Evolutionary conservation across 306 rosid species (phyloP).

Genomic region (Quercus suber): DNA sequence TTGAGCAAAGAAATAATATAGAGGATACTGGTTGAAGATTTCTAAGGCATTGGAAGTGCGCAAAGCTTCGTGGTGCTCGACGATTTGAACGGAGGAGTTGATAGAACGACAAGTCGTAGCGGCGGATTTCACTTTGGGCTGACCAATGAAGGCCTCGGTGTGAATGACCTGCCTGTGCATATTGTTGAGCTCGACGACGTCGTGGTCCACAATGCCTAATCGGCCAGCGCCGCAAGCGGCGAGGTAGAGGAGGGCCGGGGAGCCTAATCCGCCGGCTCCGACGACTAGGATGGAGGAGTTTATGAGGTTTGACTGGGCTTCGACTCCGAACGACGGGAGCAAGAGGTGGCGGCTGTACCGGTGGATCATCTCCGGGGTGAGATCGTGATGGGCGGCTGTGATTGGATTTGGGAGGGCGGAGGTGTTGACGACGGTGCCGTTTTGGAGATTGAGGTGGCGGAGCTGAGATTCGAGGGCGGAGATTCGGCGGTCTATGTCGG

Average conservation of each 20-base stretch:
- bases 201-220: slow-evolving; percentile 87
- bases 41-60: slow-evolving; percentile 82
- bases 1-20: neutral
- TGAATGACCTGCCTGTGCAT: slow-evolving; percentile 99
- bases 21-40: slow-evolving; percentile 80
- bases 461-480: slow-evolving; percentile 67
- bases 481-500: slow-evolving; percentile 54
- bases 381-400: slow-evolving; percentile 32
- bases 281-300: slow-evolving; percentile 82
- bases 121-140: slow-evolving; percentile 89
- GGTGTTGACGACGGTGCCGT: slow-evolving; percentile 33
- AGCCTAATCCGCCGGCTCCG: slow-evolving; percentile 98
- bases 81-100: slow-evolving; percentile 77
- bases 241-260: slow-evolving; percentile 84
- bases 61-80: slow-evolving; percentile 81
- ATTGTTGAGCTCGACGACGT: slow-evolving; percentile 87
- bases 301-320: slow-evolving; percentile 78
- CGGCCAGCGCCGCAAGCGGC: slow-evolving; percentile 92
- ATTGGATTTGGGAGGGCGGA: slow-evolving; percentile 22
- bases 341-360: slow-evolving; percentile 95
- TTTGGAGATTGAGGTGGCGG: slow-evolving; percentile 32
- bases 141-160: slow-evolving; percentile 82
- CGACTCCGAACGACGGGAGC: slow-evolving; percentile 89
- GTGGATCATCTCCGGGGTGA: slow-evolving; percentile 66
- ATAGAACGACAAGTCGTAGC: slow-evolving; percentile 78